Evolutionary conservation across 2,329 filamentous ascomycete species (phyloP), one percentile per base, ranked within the genome.

Genomic region (Lizonia empirigonia): DNA sequence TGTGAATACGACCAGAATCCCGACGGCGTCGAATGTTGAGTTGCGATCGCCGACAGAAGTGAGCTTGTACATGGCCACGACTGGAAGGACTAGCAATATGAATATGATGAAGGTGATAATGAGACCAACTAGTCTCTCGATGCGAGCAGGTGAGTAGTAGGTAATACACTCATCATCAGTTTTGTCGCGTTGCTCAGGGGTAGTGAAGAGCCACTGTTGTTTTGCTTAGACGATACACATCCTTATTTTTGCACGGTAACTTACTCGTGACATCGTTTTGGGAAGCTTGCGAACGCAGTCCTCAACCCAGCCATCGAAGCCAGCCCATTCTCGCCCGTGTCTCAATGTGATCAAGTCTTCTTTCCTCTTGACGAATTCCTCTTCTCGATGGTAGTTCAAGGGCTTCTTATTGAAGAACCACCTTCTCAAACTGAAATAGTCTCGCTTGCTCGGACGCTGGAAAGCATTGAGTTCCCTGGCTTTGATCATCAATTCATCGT

Each of bases 1-100:
- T 0, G 74, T 76, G 53, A 77, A 77, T 0, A 76, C 71, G 2
- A 76, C 69, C 9, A 77, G 41, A 0, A 77, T 60, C 2, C 70
- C 73, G 4, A 76, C 70, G 0, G 74, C 72, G 34, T 70, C 65
- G 20, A 76, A 61, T 0, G 73, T 73, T 0, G 64, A 63, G n/a
- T 62, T 61, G 4, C 58, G 55, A 7, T 63, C 35, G 0, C 63
- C 64, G 0, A 67, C 32, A 6, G 61, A 59, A 0, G 71, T 70
- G 3, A 75, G 33, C 37, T 66, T 47, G 48, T 74, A 76, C 68
- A 76, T 67, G 0, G 59, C 58, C 0, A 75, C 62, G 0, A 76
- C 72, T 0, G 74, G 74, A 0, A 71, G 37, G 0, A 74, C 60
- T 0, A 76, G 63, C 6, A 76, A 57, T 0, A 72, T 46, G 55